Base-by-base conservation (phyloP, 2,329 filamentous ascomycete species). In the Phaeosphaeria sp. region DNA sequence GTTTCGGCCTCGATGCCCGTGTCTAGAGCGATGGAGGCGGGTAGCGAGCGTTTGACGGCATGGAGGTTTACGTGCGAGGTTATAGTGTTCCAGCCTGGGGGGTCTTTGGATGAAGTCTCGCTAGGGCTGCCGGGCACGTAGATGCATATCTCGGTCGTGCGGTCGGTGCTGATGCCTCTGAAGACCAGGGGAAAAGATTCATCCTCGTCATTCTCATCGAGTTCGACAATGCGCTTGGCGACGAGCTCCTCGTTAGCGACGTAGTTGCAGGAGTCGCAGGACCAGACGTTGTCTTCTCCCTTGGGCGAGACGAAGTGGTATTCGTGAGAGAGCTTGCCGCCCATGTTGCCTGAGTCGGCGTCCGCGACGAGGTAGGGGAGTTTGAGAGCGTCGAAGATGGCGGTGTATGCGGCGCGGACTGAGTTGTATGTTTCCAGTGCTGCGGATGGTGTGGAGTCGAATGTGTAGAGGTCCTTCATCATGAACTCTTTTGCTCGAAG, bases 381-480 rank as follows among this genome's bases (percentile, higher is more conserved):
- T 64, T 89, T 92, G 33, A 99, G 81, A 57, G 96, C 91, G 45
- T 91, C 80, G 68, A 99, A 96, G 50, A 99, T 85, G 18, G 83
- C 83, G 13, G 82, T 83, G 74, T 99, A 99, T 1, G 90, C 90
- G 39, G 77, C 75, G 49, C 90, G 87, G 2, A 97, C 92, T 43
- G 88, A 80, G 6, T 86, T 78, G 67, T 99, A 99, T 0, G 94
- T 97, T 49, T 85, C 79, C n/a, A 93, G 80, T 1, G 94, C 94
- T n/a, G 86, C 80, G 24, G 85, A 79, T 0, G 82, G 74, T 3
- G 84, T 89, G 36, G 84, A 80, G 72, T 99, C 95, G 72, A 99
- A 99, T 0, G 93, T 97, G 75, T 99, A 99, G 1, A 99, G 84
- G 76, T 99, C 95, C 77, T 99, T 99, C 95, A 99, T 99, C 66